Evolutionary conservation across 176 grass and related monocot species (phyloP), one percentile per base, ranked within the genome.

Genomic region (Miscanthus lutarioriparius): DNA sequence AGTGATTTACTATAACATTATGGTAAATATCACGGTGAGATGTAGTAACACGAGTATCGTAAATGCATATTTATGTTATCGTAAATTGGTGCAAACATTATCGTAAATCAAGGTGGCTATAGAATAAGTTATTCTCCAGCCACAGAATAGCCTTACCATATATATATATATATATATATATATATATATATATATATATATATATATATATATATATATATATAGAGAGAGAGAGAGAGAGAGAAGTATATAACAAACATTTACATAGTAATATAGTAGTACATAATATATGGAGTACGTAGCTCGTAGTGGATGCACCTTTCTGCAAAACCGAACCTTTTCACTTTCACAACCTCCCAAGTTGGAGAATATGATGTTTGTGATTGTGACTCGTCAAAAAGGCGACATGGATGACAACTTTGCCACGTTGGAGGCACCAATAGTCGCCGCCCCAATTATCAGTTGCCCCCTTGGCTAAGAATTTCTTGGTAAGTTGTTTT

Each of bases 381-480:
- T 87, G 61, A 28, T 43, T 43, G 36, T 68, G 27, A 65, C 40
- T 39, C 20, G 75, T 80, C 56, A 83, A 48, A 85, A 81, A 76
- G 44, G 35, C 49, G 6, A 4, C 51, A 35, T 38, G 12, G 27
- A 81, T 30, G 80, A 41, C 84, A 79, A 72, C 80, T 86, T 87
- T 86, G 74, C 88, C 80, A 67, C 80, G 26, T 79, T 20, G 80
- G 80, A 83, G 79, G 83, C 83, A 74, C 79, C 67, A 59, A 39
- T 63, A 48, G 72, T 59, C 79, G 49, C 61, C 27, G 64, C 79
- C 65, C 79, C 64, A 77, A 69, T 70, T 70, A 76, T 70, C 67
- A 38, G 8, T 73, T 79, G 56, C 47, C 56, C 56, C 48, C 67
- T 61, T 43, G 54, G 41, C 79, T 8, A 74, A 62, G 2, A 45